Conservation (phyloP, 495 filamentous ascomycete species). For the Neurospora sp. region DNA sequence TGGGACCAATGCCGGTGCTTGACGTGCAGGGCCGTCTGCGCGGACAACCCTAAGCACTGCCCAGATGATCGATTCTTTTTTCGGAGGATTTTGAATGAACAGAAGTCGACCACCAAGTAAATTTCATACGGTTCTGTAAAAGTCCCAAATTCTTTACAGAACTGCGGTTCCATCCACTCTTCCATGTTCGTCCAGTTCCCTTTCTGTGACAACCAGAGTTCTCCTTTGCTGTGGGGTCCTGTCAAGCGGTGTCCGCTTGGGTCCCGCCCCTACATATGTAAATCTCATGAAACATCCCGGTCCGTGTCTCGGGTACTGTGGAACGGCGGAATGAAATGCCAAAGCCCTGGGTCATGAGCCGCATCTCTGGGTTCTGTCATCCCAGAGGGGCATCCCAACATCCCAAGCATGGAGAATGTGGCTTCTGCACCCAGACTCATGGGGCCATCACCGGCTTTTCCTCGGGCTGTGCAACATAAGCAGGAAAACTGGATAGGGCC, state of each 20-base stretch:
- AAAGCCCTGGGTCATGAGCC: not conserved
- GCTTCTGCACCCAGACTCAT: not conserved
- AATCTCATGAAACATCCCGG: not conserved
- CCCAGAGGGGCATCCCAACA: not conserved
- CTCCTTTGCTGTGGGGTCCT: not conserved
- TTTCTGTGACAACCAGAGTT: not conserved
- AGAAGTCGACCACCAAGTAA: not conserved
- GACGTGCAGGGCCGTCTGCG: not conserved
- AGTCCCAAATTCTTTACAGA: not conserved
- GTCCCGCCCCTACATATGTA: not conserved
- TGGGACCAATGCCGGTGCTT: not conserved
- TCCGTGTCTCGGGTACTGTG: not conserved
- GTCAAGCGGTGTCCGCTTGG: not conserved
- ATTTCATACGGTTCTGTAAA: not conserved
- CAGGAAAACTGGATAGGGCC: not conserved
- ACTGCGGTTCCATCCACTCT: not conserved
- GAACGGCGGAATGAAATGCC: not conserved
- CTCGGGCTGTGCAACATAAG: not conserved
- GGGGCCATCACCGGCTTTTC: not conserved
- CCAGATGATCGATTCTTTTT: not conserved
- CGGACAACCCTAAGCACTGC: not conserved
- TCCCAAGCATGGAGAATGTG: not conserved
- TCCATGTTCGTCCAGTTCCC: not conserved
- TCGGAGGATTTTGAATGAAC: not conserved
- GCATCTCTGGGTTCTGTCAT: not conserved